These are phyloP conservation scores for Meyerozyma elateridarum DNA, from an alignment of 1,139 yeast genomes.

Conservation along the genomic window DNA sequence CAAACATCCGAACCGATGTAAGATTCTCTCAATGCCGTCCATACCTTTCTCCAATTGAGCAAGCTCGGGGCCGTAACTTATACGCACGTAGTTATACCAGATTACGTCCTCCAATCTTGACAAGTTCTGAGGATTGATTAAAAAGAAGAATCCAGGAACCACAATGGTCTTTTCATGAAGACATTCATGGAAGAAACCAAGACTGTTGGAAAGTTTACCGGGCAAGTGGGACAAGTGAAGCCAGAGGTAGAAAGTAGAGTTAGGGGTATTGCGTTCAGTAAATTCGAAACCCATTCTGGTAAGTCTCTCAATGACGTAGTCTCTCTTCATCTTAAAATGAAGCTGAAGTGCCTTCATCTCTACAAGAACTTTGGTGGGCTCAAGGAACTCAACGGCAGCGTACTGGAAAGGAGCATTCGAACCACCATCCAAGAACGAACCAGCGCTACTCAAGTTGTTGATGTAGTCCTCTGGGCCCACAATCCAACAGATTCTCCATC, in stretches of 20 bases:
- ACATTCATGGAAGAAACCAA: slow-evolving; percentile 68
- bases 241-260: slow-evolving; percentile 65
- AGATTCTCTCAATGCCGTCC: slow-evolving; percentile 62
- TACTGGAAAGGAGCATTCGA: slow-evolving; percentile 62
- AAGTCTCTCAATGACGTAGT: slow-evolving; percentile 50
- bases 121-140: slow-evolving; percentile 61
- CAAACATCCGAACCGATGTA: slow-evolving; percentile 41
- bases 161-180: slow-evolving; percentile 59
- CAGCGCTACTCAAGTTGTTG: slow-evolving; percentile 55
- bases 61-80: slow-evolving; percentile 63
- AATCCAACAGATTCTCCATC: slow-evolving; percentile 69
- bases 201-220: slow-evolving; percentile 54
- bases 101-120: slow-evolving; percentile 58
- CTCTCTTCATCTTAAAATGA: slow-evolving; percentile 60
- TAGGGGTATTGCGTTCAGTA: slow-evolving; percentile 44
- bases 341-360: slow-evolving; percentile 61
- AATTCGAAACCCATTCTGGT: slow-evolving; percentile 55
- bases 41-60: slow-evolving; percentile 53
- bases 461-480: slow-evolving; percentile 64
- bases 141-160: slow-evolving; percentile 67
- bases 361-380: slow-evolving; percentile 45
- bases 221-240: slow-evolving; percentile 56
- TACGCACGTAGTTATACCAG: slow-evolving; percentile 59
- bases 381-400: slow-evolving; percentile 56
- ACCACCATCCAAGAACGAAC: slow-evolving; percentile 64